Evolutionary conservation across 805 yeast genomes (phyloP), one percentile per base, ranked within the genome.

Genomic region (Torulaspora indica): DNA sequence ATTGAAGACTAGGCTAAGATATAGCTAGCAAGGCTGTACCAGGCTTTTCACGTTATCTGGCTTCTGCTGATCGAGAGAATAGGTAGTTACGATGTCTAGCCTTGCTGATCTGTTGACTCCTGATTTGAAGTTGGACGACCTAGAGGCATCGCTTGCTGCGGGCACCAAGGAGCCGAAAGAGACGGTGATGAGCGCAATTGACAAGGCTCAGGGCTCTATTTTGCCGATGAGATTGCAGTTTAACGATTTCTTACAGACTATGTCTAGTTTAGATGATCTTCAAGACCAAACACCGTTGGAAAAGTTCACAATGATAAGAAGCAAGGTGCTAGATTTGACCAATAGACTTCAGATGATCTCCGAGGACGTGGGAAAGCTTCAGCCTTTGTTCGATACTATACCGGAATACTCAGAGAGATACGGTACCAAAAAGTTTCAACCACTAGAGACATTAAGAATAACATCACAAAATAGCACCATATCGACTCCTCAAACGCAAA

Each of bases 301-400:
- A 35, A 56, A 50, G 37, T 60, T 53, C 37, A 18, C 23, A 7
- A 14, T 38, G 22, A 46, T 62, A 8, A 53, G 58, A 18, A 41
- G 35, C 20, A 52, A 54, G 28, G 38, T 62, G 24, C 13, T 60
- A 8, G 55, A 49, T 28, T 45, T 62, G 30, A 39, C 52, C 18
- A 46, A 44, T 3, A 51, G 49, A 37, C 49, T 62, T 14, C 64
- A 61, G 33, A 34, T 23, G 10, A 35, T 62, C 13, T 61, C 64
- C 9, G 46, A 51, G 14, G 53, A 52, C 24, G 53, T 58, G 18
- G 42, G 43, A 2, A 44, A 48, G 14, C 37, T 61, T 28, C 54
- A 54, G 25, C 63, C 63, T 8, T 39, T 61, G 30, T 56, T 62
- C 25, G 55, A 55, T 5, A 49, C 57, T 3, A 52, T 61, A 10